Percentiles rank a stretch among this genome's conserved stretches.
phyloP scores from a whole-genome alignment of 1,284 basidiomycete genomes.

The Tilletia caries region DNA sequence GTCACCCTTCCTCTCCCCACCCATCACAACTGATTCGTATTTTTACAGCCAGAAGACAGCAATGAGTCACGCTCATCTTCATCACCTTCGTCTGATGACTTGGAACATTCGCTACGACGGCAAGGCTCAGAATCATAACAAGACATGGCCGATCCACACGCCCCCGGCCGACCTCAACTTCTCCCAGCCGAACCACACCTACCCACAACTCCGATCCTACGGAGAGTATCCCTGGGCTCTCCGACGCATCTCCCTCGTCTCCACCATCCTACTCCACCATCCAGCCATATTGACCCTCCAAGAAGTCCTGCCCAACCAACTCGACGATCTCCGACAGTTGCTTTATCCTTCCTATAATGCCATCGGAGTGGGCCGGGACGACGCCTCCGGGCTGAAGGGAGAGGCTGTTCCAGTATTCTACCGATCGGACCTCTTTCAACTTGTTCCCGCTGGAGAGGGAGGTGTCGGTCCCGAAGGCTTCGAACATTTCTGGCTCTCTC shows the following conservation, averaged over 20 bases:
- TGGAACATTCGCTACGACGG: not conserved
- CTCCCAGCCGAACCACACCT: not conserved
- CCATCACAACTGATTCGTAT: not conserved
- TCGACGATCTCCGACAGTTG: constrained; percentile 13
- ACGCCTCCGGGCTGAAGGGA: constrained; percentile 16
- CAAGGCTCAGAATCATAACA: not conserved
- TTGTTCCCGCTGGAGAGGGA: constrained; percentile 21
- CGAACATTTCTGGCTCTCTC: constrained; percentile 38
- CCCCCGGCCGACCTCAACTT: not conserved
- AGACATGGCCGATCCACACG: not conserved
- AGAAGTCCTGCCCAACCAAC: constrained; percentile 31
- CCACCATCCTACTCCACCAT: constrained; percentile 26
- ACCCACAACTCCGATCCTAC: not conserved
- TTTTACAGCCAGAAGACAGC: too few relatives aligned
- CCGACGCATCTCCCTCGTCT: not conserved
- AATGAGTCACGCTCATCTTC: not conserved
- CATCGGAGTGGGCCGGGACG: not conserved
- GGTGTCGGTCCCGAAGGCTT: constrained; percentile 32
- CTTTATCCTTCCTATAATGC: not conserved
- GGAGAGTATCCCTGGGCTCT: constrained; percentile 4
- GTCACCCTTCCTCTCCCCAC: not conserved
- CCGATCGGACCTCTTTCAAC: constrained; percentile 26
- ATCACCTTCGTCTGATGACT: not conserved
- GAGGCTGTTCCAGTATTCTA: constrained; percentile 41
- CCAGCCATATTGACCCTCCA: constrained; percentile 39